Evolutionary conservation across 805 yeast genomes (phyloP).

Genomic region (Ogataea trehalophila): DNA sequence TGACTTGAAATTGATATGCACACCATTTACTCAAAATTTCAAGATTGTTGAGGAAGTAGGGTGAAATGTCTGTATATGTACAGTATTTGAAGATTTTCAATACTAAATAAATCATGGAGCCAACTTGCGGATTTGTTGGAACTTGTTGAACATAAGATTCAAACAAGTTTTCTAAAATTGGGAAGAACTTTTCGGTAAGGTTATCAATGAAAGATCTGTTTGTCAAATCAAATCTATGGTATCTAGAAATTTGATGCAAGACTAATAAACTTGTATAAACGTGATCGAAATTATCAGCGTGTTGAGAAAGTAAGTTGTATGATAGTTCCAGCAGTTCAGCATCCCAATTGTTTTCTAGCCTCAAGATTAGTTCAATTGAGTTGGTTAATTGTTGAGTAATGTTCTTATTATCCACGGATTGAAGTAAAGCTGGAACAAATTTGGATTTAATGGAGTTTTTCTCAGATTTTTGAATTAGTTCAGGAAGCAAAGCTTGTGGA

Average conservation of each 20-base stretch:
- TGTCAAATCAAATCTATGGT: slow-evolving; percentile 64
- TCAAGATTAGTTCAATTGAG: slow-evolving; percentile 50
- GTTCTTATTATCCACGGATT: slow-evolving; percentile 35
- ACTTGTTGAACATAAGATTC: slow-evolving; percentile 35
- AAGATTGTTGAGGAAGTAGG: slow-evolving; percentile 44
- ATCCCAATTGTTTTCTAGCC: slow-evolving; percentile 45
- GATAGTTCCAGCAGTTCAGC: slow-evolving; percentile 45
- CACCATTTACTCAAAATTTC: slow-evolving; percentile 59
- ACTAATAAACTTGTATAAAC: slow-evolving; percentile 66
- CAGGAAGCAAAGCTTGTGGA: slow-evolving; percentile 14
- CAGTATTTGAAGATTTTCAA: slow-evolving; percentile 76
- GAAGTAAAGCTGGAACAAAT: slow-evolving; percentile 53
- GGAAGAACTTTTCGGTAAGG: slow-evolving; percentile 55
- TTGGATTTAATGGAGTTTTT: slow-evolving; percentile 61
- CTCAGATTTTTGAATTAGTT: slow-evolving; percentile 43
- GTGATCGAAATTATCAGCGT: slow-evolving; percentile 35
- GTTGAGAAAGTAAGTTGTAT: slow-evolving; percentile 38
- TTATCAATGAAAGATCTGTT: slow-evolving; percentile 46
- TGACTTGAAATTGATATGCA: slow-evolving; percentile 58
- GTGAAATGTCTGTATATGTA: slow-evolving; percentile 69
- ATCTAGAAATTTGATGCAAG: slow-evolving; percentile 62
- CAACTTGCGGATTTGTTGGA: slow-evolving; percentile 33
- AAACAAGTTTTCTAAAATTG: slow-evolving; percentile 57
- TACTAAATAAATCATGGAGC: slow-evolving; percentile 65
- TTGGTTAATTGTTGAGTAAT: slow-evolving; percentile 55